Conservation (phyloP, 805 yeast species). For the Candida germanica region DNA sequence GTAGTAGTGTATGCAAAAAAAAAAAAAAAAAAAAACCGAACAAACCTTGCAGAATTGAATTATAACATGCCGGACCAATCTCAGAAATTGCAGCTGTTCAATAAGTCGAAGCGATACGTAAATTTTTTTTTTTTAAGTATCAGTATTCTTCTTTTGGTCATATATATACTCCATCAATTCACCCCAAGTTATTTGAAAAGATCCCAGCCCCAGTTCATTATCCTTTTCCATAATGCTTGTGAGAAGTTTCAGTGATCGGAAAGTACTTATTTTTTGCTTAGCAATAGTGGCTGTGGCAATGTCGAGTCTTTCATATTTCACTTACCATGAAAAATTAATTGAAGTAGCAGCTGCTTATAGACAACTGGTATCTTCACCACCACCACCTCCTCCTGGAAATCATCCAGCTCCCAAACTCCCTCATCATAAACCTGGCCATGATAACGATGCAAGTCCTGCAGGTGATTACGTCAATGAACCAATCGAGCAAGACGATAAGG, state of each 20-base stretch:
- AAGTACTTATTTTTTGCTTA: neutral
- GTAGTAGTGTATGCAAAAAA: too few species aligned
- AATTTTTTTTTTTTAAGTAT: too few species aligned
- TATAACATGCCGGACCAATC: too few species aligned
- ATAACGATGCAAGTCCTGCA: neutral
- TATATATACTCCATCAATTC: too few species aligned
- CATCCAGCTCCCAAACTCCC: neutral
- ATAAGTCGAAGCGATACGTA: too few species aligned
- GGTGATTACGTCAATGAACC: neutral
- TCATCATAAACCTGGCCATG: neutral
- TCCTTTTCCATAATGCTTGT: neutral
- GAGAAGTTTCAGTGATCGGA: slow-evolving; percentile 1
- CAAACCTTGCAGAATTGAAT: too few species aligned
- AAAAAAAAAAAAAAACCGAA: too few species aligned
- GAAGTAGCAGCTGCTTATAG: neutral
- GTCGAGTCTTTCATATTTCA: slow-evolving; percentile 1
- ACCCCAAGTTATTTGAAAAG: too few species aligned
- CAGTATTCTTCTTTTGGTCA: too few species aligned
- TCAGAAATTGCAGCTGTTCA: too few species aligned
- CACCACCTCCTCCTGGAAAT: neutral
- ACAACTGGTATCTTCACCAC: neutral
- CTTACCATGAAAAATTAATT: slow-evolving; percentile 1
- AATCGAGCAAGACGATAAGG: neutral
- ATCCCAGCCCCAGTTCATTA: neutral
- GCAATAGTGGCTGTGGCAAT: slow-evolving; percentile 2